A percentile compares a stretch with the other conserved stretches of the same genome.
These are phyloP conservation scores for Ceratobasidium papillatum DNA, from an alignment of 1,284 basidiomycete species.

Conservation along the genomic window DNA sequence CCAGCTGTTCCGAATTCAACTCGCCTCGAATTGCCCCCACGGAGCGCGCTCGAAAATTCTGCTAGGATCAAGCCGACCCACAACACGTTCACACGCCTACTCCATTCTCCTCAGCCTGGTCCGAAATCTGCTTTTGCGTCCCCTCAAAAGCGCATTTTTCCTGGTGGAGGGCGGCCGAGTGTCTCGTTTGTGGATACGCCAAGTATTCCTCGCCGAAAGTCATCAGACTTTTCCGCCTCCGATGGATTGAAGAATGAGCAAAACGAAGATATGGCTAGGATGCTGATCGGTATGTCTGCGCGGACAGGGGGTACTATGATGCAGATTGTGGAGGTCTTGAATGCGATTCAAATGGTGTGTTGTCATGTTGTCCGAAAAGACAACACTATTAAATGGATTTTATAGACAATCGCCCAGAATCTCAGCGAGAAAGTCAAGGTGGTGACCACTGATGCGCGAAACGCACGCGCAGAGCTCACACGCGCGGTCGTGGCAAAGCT, in stretches of 20 bases:
- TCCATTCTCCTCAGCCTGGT: constrained; percentile 11
- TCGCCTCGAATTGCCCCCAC: background rate
- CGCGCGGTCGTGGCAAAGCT: constrained; percentile 8
- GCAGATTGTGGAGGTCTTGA: constrained; percentile 15
- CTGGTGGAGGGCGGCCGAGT: constrained; percentile 25
- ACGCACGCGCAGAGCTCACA: constrained; percentile 8
- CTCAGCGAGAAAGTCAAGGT: constrained; percentile 25
- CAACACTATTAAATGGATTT: background rate
- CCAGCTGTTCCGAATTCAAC: constrained; percentile 1
- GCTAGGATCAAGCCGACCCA: constrained; percentile 7
- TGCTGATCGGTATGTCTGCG: background rate
- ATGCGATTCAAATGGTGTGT: constrained; percentile 25
- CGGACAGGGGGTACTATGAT: constrained; percentile 2
- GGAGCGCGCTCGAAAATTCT: constrained; percentile 13
- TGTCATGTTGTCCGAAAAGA: background rate
- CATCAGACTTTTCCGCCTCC: background rate
- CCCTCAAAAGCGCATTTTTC: constrained; percentile 26
- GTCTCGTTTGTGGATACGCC: constrained; percentile 28
- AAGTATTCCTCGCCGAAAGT: background rate
- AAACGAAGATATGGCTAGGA: background rate
- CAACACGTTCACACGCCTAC: constrained; percentile 1
- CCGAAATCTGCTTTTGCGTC: constrained; percentile 38
- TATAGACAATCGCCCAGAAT: constrained; percentile 9
- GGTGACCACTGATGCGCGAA: constrained; percentile 5
- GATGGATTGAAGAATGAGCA: background rate